Evolutionary conservation across 768 basidiomycete genomes (phyloP).

Genomic region (Amanita subjunquillea): DNA sequence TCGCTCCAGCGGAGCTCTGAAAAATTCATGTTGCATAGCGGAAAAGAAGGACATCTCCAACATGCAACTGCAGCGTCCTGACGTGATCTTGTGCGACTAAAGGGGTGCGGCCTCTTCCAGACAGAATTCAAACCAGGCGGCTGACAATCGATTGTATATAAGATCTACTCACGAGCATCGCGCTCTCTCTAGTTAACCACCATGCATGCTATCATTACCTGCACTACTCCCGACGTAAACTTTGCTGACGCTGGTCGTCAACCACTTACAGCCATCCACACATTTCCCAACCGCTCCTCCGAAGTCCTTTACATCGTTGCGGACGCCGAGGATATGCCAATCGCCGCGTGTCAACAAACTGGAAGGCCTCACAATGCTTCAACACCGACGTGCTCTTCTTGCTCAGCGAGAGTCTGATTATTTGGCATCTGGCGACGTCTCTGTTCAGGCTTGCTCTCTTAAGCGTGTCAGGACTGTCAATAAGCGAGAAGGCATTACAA

Average conservation of each 20-base stretch:
- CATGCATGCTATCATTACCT: not conserved
- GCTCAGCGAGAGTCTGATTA: not conserved
- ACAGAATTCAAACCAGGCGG: too few species aligned
- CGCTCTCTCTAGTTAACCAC: not conserved
- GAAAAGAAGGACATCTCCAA: too few species aligned
- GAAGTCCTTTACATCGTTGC: too few species aligned
- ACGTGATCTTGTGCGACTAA: too few species aligned
- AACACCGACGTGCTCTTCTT: not conserved
- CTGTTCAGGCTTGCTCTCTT: too few species aligned
- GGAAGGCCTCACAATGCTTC: not conserved
- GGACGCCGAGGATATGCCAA: not conserved
- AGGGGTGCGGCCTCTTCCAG: too few species aligned
- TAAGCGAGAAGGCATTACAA: too few species aligned
- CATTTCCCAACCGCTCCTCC: not conserved
- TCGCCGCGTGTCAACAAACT: not conserved
- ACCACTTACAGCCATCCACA: not conserved
- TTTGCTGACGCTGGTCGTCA: not conserved
- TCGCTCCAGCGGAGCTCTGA: too few species aligned
- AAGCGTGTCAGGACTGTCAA: too few species aligned
- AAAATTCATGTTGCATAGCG: too few species aligned
- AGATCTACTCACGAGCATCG: not conserved
- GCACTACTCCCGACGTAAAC: not conserved
- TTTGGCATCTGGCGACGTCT: too few species aligned
- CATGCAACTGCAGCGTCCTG: too few species aligned
- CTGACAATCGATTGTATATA: not conserved